Base-by-base conservation (phyloP, 441 rosid genomes). In the Eruca vesicaria region DNA sequence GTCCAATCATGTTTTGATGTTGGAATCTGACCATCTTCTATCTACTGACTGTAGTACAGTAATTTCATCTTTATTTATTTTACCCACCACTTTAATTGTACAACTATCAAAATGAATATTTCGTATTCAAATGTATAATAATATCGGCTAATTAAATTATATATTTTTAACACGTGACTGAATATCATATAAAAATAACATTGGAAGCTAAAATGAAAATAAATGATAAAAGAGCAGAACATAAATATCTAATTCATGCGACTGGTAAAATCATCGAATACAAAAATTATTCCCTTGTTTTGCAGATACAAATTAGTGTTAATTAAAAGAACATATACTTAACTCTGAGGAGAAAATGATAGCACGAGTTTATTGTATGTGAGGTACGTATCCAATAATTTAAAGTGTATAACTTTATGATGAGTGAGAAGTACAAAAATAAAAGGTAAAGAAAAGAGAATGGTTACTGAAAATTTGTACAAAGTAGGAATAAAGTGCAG, bases 1-100 rank as follows among this genome's bases (percentile, higher is more conserved):
- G 87, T 87, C 86, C 88, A 88, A 84, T 87, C 89, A 84, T 82
- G 73, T 70, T 82, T 66, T 26, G 9, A 65, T 35, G 68, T 59
- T 32, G 33, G 72, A 57, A 57, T 66, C 69, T 72, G 12, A 32
- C 9, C 20, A 18, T 66, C 33, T 59, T 36, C 4, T 36, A 59
- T 7, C 20, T 43, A 3, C 26, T 52, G 6, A 43, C 50, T 53
- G 28, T 53, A 14, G 31, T 32, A 14, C 50, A n/a, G 20, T 15
- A 29, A 53, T 69, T 53, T 56, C 16, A 56, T 21, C 6, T 57
- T 33, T 67, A 15, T 59, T 58, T 55, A 7, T n/a, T 20, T 58
- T 28, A 28, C 35, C 26, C 12, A 31, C 60, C 43, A 66, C 21
- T 12, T 32, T 43, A 38, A 38, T 10, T 12, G 6, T 32, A 63